Base-by-base conservation (phyloP, 2,329 filamentous ascomycete genomes). In the Dendrostoma leiphaemia region DNA sequence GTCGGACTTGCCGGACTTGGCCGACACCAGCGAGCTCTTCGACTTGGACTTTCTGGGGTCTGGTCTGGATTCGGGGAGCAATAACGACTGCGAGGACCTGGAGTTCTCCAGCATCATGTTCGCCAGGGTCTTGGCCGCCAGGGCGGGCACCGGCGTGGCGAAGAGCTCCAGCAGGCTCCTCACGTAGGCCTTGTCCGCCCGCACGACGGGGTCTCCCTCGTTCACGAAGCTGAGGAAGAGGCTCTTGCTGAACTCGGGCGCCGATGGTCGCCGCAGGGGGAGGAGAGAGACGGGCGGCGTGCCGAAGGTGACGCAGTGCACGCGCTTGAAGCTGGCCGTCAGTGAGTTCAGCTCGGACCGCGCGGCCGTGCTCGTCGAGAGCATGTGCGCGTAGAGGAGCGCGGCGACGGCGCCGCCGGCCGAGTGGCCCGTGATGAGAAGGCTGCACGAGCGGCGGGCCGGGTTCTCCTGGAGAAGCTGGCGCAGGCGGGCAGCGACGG, bases 251-350 rank as follows among this genome's bases (percentile, higher is more conserved):
- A 81, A 68, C 12, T 74, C 68, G 0, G 69, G 66, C 2, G 68
- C 38, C 4, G 76, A 62, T 0, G 88, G 85, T 60, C 82, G 88
- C 26, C 76, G 65, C 2, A 95, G 71, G 0, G 90, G 89, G 1
- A 88, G 75, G 1, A 91, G 76, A 19, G 85, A 88, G 2, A 95
- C 77, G 0, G 91, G 90, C 1, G 91, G 91, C 0, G 89, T 81
- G n/a, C 91, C 91, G 62, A 95, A 95, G 0, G 88, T 92, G 37
- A 95, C 75, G 70, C 91, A 96, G 69, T 96, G 90, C 3, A 95
- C 80, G 38, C 89, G 79, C 64, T 86, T 88, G 73, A 96, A 94
- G 69, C 78, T 85, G 2, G 78, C 78, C 0, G 87, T 85, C 4
- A 95, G 78, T 29, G 75, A 68, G 57, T 80, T 89, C 40, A 96